phyloP scores from a whole-genome alignment of 768 basidiomycete species.

The Tephrocybe sp. region DNA sequence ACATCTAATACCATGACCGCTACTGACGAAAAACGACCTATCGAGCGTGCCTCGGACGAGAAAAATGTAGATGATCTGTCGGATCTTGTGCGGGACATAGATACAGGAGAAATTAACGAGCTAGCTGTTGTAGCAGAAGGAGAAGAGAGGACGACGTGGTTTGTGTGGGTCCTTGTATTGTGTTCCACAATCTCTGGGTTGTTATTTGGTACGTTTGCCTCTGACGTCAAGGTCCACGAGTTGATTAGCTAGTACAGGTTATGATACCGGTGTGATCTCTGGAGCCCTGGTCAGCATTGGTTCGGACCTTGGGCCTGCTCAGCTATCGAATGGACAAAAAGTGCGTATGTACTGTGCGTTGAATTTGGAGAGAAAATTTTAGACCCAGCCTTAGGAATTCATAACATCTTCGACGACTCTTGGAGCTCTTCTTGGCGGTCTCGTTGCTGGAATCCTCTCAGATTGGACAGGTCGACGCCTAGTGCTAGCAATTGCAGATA shows the following conservation, averaged over 20 bases:
- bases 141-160: conserved; percentile 67
- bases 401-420: conserved; percentile 81
- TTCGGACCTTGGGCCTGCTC: conserved; percentile 57
- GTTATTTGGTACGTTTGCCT: conserved; percentile 58
- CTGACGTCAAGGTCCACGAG: neutral
- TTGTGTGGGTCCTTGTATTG: conserved; percentile 75
- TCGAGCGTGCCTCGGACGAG: neutral
- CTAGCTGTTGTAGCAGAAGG: conserved; percentile 61
- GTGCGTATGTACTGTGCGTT: conserved; percentile 26
- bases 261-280: conserved; percentile 81
- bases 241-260: conserved; percentile 42
- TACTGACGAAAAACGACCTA: conserved; percentile 15
- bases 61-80: conserved; percentile 14
- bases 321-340: conserved; percentile 64
- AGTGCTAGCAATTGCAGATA: conserved; percentile 65
- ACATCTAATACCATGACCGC: conserved; percentile 11
- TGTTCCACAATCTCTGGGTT: conserved; percentile 77
- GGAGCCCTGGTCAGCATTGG: conserved; percentile 79
- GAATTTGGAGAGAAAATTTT: neutral
- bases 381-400: conserved; percentile 53
- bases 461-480: conserved; percentile 70
- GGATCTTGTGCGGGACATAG: conserved; percentile 24
- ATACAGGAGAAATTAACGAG: conserved; percentile 58
- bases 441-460: conserved; percentile 66
- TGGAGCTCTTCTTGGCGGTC: conserved; percentile 74